Evolutionary conservation across 2,329 filamentous ascomycete species (phyloP), one percentile per base, ranked within the genome.

Genomic region (Monilinia fructicola): DNA sequence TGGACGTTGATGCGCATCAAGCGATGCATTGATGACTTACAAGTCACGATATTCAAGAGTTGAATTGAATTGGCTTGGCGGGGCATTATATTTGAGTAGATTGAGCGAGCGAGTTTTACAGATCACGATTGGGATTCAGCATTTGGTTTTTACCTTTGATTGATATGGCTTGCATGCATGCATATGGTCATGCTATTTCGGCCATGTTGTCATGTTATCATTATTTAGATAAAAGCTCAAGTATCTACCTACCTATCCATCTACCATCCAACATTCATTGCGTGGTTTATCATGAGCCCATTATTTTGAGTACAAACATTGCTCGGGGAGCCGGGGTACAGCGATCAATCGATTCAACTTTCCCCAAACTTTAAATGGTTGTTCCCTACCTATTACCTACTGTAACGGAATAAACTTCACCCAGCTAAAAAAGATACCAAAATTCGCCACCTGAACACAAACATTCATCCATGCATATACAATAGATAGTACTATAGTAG

Each of bases 21-120:
- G 31, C 28, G 14, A 38, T 26, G 21, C 28, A 50, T 1, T 52
- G n/a, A 61, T 23, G 44, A 23, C 58, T 26, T 50, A 61, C 46
- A 31, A 50, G 28, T 50, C 44, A 61, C 44, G 44, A 50, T 40
- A 38, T 38, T 35, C 21, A 50, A 61, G 26, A 50, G 44, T 23
- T 48, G 44, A 23, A 40, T 31, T 56, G 1, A 10, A 23, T 26
- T 50, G 46, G 44, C 26, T 60, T 50, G 28, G 14, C 16, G 44
- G 5, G 16, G 31, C 23, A 31, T 60, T 44, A 23, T 4, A 12
- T 38, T 52, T 52, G 12, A 26, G 44, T 35, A 12, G 38, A 23
- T 50, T 38, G 56, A 48, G 56, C 56, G 28, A 59, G 42, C 26
- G 26, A 35, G 56, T 60, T 12, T 60, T 48, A 14, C 14, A 35